Base-by-base conservation (phyloP, 352 stramenopile genomes). In the Globisporangium cystogenes region DNA sequence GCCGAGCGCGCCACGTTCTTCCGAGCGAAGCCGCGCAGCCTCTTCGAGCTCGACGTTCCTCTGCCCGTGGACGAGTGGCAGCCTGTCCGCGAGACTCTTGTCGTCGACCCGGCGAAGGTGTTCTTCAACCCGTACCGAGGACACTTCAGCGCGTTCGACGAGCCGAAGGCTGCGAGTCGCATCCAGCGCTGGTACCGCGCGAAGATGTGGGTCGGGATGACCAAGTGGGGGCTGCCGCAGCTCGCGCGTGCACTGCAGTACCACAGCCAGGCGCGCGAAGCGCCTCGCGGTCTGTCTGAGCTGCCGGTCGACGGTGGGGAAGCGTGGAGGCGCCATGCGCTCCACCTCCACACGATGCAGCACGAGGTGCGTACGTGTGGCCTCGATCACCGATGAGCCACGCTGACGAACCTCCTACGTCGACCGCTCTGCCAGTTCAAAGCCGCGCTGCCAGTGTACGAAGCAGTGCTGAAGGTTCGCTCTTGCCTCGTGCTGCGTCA, bases 151-250 rank as follows among this genome's bases (percentile, higher is more conserved):
- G 54, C 33, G 15, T 62, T 82, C 44, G 74, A 86, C 40, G 49
- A 72, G 21, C 12, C 39, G 14, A 21, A 72, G 42, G 75, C 80
- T 7, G 62, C 67, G 18, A 48, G 47, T 11, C 23, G 29, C 4
- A 55, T 87, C n/a, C 76, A 88, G 49, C 60, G 60, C 51, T 82
- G 74, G 75, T 86, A 79, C 54, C 73, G 80, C 36, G 45, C 45
- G 2, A 59, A 64, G 21, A 81, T 79, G 67, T 86, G 68, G 76
- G 52, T 68, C n/a, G 73, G 67, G 0, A 63, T 88, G 14, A 65
- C 67, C 8, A 47, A 62, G 4, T 88, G 70, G 71, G 58, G 61
- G 14, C 55, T 88, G 18, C 57, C 59, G 0, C 55, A 71, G 10
- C 59, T 85, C 20, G 59, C 51, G 0, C 50, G 44, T 8, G 69